A percentile compares a stretch with the other conserved stretches of the same genome.
Conservation (phyloP, 345 rosid species). For the Dipteronia sinensis region DNA sequence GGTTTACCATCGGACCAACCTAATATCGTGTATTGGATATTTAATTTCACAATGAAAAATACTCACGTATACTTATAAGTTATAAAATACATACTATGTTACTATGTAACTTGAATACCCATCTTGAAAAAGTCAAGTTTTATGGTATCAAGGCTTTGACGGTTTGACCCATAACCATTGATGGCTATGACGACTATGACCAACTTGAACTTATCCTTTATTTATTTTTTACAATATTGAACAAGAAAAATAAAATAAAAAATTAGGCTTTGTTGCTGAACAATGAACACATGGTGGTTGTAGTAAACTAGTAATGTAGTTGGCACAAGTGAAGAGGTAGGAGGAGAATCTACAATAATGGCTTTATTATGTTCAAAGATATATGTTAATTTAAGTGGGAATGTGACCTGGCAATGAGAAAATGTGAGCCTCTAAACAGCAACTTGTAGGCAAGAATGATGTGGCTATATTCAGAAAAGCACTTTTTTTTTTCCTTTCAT, state of each 20-base stretch:
- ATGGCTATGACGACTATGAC: not conserved
- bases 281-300: too few relatives aligned
- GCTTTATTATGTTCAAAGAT: conserved; percentile 30
- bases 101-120: too few relatives aligned
- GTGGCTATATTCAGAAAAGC: not conserved
- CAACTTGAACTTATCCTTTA: not conserved
- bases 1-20: too few relatives aligned
- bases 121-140: too few relatives aligned
- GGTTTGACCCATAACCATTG: not conserved
- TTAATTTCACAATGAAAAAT: too few relatives aligned
- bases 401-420: conserved; percentile 13
- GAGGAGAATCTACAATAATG: not conserved
- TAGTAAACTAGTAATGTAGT: not conserved
- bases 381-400: conserved; percentile 4
- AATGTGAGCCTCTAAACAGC: not conserved
- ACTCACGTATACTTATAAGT: too few relatives aligned
- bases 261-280: too few relatives aligned
- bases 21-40: too few relatives aligned
- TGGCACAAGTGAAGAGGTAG: not conserved
- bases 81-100: too few relatives aligned
- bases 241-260: too few relatives aligned
- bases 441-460: not conserved
- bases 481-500: not conserved
- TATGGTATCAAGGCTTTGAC: not conserved
- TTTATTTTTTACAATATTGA: too few relatives aligned